A percentile compares a stretch with the other conserved stretches of the same genome.
phyloP scores from a whole-genome alignment of 306 rosid genomes.

The Abrus pulchellus region DNA sequence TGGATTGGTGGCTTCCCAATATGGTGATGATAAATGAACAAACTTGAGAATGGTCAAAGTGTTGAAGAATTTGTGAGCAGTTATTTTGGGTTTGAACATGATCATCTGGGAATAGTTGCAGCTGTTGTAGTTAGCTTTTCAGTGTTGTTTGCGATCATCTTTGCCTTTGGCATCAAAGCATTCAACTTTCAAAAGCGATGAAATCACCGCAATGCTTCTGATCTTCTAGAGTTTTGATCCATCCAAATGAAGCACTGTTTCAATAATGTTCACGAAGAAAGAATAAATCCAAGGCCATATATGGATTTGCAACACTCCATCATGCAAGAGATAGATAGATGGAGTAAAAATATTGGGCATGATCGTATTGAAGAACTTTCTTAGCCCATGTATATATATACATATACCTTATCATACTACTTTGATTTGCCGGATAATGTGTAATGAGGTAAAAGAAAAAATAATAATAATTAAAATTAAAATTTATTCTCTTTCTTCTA shows the following conservation, averaged over 20 bases:
- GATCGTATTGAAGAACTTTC: no score
- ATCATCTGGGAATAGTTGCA: slow-evolving; percentile 59
- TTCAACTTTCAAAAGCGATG: slow-evolving; percentile 70
- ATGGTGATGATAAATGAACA: background rate
- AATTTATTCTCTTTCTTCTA: no score
- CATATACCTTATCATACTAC: no score
- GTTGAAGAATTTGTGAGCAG: slow-evolving; percentile 57
- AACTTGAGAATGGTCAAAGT: slow-evolving; percentile 36
- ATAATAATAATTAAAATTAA: no score
- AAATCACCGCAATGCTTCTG: background rate
- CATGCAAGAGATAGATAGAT: no score
- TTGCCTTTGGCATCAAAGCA: slow-evolving; percentile 60
- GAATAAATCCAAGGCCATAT: no score
- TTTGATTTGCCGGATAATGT: no score
- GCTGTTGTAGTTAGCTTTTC: slow-evolving; percentile 60
- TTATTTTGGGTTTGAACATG: slow-evolving; percentile 66
- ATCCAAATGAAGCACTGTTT: background rate
- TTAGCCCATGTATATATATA: no score
- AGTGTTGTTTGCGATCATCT: slow-evolving; percentile 61
- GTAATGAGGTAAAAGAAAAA: no score
- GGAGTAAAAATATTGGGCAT: no score
- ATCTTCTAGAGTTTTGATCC: background rate
- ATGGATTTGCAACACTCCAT: no score
- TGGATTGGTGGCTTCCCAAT: background rate
- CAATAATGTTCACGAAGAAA: no score